Evolutionary conservation across 345 rosid genomes (phyloP), one percentile per base, ranked within the genome.

Genomic region (Erucastrum elatum): DNA sequence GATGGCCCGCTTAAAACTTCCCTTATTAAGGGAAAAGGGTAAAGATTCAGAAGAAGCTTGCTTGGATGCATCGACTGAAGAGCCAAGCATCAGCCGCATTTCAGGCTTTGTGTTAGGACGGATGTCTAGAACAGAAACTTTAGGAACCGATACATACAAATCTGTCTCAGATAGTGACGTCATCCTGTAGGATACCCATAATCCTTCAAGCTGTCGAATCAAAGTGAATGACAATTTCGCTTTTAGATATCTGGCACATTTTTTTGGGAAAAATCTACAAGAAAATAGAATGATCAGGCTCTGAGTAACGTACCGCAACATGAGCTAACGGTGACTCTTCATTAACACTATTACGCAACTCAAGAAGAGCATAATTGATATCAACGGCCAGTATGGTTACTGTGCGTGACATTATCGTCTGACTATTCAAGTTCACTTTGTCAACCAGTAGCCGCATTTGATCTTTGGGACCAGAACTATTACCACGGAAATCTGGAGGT

Each of bases 41-140:
- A 80, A 75, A 72, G 87, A 90, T 84, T 88, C 97, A 58, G 84
- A 62, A 75, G 90, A 88, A 82, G 85, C 71, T 79, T 85, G 95
- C 82, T 91, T 95, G 51, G 86, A 88, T 80, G 93, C 90, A 86
- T 95, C 99, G 71, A 82, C 82, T 35, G 92, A 93, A n/a, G 96
- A 90, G 64, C 99, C 99, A 27, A 95, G 99, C 98, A 95, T 95
- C 83, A 95, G 85, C 30, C 97, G 93, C 99, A 95, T 91, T 85
- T 95, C 99, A 83, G 97, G 86, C 87, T 89, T 93, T 39, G 96
- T 90, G 74, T 84, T 84, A 75, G 94, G 90, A 80, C 98, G 99
- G 73, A 86, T 85, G 80, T 95, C 99, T 80, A 91, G 78, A 79
- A 95, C 77, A 76, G 98, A 93, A 82, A 95, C 89, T 73, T 86